A percentile compares a stretch with the other conserved stretches of the same genome.
These are phyloP conservation scores for Vanrija sp. DNA, from an alignment of 1,284 basidiomycete genomes.

Conservation along the genomic window DNA sequence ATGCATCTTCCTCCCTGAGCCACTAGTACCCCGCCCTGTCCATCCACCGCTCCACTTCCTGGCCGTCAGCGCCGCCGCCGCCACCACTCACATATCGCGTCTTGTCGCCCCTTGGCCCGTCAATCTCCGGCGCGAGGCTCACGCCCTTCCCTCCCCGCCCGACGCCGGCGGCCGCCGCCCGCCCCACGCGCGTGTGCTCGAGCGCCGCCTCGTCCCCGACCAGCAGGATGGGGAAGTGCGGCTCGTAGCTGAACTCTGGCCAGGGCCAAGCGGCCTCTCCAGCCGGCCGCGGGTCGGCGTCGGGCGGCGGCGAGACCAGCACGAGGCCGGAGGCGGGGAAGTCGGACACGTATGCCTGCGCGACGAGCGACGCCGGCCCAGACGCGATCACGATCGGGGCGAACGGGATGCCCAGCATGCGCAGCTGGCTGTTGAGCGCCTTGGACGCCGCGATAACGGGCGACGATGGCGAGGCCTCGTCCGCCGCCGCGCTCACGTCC, in stretches of 20 bases:
- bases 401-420: conserved; percentile 57
- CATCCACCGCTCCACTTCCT: conserved; percentile 49
- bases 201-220: conserved; percentile 1
- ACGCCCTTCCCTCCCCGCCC: conserved; percentile 44
- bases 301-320: conserved; percentile 57
- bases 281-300: conserved; percentile 30
- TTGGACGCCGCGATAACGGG: conserved; percentile 31
- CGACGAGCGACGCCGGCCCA: conserved; percentile 54
- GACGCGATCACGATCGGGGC: conserved; percentile 62
- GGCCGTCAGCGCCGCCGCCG: conserved; percentile 8
- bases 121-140: conserved; percentile 23
- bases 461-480: background rate
- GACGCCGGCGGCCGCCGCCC: conserved; percentile 22
- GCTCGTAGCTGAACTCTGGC: conserved; percentile 61
- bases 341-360: conserved; percentile 64
- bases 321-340: conserved; percentile 60
- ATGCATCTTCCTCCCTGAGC: background rate
- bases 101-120: conserved; percentile 32
- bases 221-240: conserved; percentile 61
- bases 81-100: conserved; percentile 31
- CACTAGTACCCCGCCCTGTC: conserved; percentile 42
- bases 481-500: conserved; percentile 49
- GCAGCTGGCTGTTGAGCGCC: conserved; percentile 35
- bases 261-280: conserved; percentile 16
- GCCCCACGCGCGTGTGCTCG: conserved; percentile 17